Evolutionary conservation across 768 basidiomycete species (phyloP), one percentile per base, ranked within the genome.

Genomic region (Pilatotrama ljubarskyi): DNA sequence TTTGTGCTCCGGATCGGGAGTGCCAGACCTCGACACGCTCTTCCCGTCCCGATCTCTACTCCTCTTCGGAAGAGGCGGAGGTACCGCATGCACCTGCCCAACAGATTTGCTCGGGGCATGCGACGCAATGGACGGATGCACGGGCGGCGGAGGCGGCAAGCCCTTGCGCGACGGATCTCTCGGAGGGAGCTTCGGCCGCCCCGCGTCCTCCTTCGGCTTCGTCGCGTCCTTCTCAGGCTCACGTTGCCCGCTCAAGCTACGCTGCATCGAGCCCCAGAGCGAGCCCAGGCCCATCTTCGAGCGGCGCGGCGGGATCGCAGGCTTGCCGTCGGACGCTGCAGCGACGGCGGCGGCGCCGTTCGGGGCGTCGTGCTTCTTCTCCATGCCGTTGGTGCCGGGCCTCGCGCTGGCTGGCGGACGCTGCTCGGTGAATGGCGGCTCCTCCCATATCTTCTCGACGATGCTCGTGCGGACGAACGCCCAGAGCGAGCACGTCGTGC

Each of bases 401-500:
- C 65, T 43, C 18, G 32, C 24, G 25, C 35, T 42, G 42, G 49
- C 47, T 17, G 22, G 35, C 5, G 50, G 55, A 7, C 54, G 50
- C 5, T 32, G 29, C 10, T 55, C 43, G 20, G 59, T 66, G 36
- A 65, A 67, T 0, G 68, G 66, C 1, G 77, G 69, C 63, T 95
- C 94, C 56, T 93, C 89, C 95, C 95, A 97, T 5, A 96, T 77
- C 65, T 87, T 88, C 59, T 94, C 92, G 18, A 96, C 79, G 54
- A 97, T 78, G 10, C 89, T 84, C 0, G 84, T 86, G 22, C 93
- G 84, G 51, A 96, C 86, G 67, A 91, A 96, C 17, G 89, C 84
- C 93, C 94, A 97, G 14, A 96, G 76, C 4, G 87, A 88, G 72
- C 93, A 95, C n/a, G 94, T 93, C 37, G 88, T 80, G 13, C 94